These are phyloP conservation scores for Crataegus laevigata DNA, from an alignment of 306 rosid species.

Conservation along the genomic window DNA sequence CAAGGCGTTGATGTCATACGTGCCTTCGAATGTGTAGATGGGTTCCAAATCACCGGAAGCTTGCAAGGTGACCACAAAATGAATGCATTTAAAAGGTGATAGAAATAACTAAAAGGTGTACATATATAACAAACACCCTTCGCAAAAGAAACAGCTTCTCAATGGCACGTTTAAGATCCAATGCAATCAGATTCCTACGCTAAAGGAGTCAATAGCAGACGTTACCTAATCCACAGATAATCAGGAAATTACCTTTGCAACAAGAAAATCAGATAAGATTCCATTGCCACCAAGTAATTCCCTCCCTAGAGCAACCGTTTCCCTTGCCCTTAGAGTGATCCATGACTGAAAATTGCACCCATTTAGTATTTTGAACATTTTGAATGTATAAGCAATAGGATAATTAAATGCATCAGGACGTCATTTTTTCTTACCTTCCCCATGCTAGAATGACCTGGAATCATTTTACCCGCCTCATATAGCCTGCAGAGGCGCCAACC, in stretches of 20 bases:
- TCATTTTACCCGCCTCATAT: slow-evolving; percentile 80
- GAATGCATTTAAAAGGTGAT: too few species aligned
- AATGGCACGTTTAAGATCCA: background rate
- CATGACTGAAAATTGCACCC: slow-evolving; percentile 53
- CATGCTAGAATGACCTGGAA: slow-evolving; percentile 87
- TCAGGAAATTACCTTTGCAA: slow-evolving; percentile 62
- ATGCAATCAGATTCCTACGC: background rate
- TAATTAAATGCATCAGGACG: background rate
- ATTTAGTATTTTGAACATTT: background rate
- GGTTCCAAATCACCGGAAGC: slow-evolving; percentile 92
- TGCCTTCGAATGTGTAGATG: slow-evolving; percentile 79
- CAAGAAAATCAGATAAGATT: slow-evolving; percentile 75
- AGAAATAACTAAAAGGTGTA: background rate
- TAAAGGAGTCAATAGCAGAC: too few species aligned
- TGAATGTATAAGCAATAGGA: background rate
- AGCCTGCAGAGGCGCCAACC: slow-evolving; percentile 98
- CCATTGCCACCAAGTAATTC: slow-evolving; percentile 98
- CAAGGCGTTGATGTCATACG: slow-evolving; percentile 72
- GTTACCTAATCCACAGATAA: background rate
- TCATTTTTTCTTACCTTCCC: slow-evolving; percentile 51
- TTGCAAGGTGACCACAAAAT: slow-evolving; percentile 25
- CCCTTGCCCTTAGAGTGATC: slow-evolving; percentile 83
- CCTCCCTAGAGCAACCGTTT: slow-evolving; percentile 87
- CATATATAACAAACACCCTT: background rate
- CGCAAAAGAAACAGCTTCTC: background rate